Base-by-base conservation (phyloP, 2,329 filamentous ascomycete species). In the Cordyceps tenuipes region DNA sequence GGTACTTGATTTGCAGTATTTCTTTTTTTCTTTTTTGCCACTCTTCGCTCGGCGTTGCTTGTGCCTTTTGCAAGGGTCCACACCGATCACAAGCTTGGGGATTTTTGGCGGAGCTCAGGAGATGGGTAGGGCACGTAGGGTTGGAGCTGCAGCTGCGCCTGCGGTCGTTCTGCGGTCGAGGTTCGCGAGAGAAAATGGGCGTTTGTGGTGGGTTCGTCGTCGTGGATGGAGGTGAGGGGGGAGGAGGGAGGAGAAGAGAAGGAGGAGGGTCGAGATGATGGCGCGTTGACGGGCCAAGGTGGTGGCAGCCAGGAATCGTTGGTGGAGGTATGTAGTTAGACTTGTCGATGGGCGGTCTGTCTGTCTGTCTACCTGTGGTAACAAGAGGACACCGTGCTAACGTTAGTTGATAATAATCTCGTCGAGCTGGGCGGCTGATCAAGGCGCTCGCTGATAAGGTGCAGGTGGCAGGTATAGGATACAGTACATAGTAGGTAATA, bases 1-100 rank as follows among this genome's bases (percentile, higher is more conserved):
- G 39, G 34, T 12, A 10, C 12, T 36, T 36, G 3, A 13, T 36
- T 36, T 10, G 34, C 8, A 36, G 34, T 36, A 12, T 36, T 36
- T n/a, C n/a, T 10, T 36, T 36, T 10, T 5, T 17, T 44, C 19
- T 36, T 36, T 36, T n/a, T 56, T 34, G 21, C 13, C 6, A n/a
- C 31, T 54, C 13, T 21, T 12, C 12, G 15, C 17, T 44, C 48
- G 55, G 46, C 39, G 55, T 44, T 56, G 53, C 52, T 60, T 46
- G 57, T 58, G 50, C 31, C 44, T 48, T 19, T 19, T 50, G 43
- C 36, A 53, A 50, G 55, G 56, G 56, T 58, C 56, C 56, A 51
- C 55, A 36, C 34, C 29, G 55, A 50, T 58, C 56, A 58, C 56
- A 58, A 58, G 56, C 56, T 58, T 58, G 56, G 26, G 17, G 5